Evolutionary conservation across 176 grass and related monocot genomes (phyloP), one percentile per base, ranked within the genome.

Genomic region (Oropetium thomaeum): DNA sequence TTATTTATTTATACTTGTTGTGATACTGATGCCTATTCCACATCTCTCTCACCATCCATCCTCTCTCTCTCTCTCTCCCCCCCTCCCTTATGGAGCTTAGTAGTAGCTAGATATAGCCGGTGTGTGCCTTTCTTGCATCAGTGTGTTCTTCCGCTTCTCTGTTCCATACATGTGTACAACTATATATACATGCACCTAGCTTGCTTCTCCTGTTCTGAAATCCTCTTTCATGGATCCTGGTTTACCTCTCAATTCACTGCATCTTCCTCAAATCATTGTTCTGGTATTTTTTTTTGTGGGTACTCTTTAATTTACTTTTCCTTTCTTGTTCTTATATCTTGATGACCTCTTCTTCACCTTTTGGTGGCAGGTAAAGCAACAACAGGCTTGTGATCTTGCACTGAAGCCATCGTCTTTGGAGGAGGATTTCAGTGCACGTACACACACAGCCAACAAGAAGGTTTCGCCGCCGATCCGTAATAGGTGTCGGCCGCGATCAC

Each of bases 1-100:
- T 73, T 81, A 43, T 77, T 86, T 82, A 69, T 90, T 79, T 78
- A 64, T 57, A 11, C 44, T 59, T 76, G 22, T 34, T 73, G 20
- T 82, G 79, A 86, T 79, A 69, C 69, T 79, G 86, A 88, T 88
- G 80, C 81, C 79, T 91, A 87, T 89, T 61, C 88, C 79, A 76
- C 82, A 73, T 86, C 84, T 88, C 77, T 84, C 72, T 82, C 81
- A 54, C 40, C 69, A 60, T 66, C 51, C 71, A 58, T 53, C 73
- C 47, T 72, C 87, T 73, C 15, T 17, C 15, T 47, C 1, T 5
- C 44, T 47, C 22, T n/a, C 49, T 23, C 48, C n/a, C 49, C 10
- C 48, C n/a, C 17, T 19, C 5, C 7, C 19, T 17, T 53, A 60
- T 51, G n/a, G 17, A 80, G 63, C 63, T 76, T 52, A n/a, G 37